A percentile compares a stretch with the other conserved stretches of the same genome.
phyloP scores from a whole-genome alignment of 495 filamentous ascomycete species.

The Parathielavia appendiculata region DNA sequence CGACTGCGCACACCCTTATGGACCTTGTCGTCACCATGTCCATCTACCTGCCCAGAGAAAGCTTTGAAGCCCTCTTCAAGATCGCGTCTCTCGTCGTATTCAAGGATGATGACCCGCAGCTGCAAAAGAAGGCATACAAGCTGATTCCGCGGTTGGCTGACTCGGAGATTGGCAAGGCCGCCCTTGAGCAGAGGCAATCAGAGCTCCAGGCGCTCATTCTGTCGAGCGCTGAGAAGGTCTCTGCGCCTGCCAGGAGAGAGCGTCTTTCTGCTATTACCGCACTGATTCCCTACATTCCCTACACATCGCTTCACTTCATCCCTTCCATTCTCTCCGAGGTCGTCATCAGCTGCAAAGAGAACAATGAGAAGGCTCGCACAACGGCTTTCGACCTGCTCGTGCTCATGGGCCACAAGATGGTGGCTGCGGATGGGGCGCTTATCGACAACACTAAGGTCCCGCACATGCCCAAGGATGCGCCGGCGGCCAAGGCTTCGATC shows the following conservation, averaged over 20 bases:
- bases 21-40: slow-evolving; percentile 94
- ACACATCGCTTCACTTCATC: slow-evolving; percentile 79
- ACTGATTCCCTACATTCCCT: slow-evolving; percentile 69
- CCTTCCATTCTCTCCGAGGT: slow-evolving; percentile 87
- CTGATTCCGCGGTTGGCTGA: slow-evolving; percentile 83
- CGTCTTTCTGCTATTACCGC: slow-evolving; percentile 76
- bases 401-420: slow-evolving; percentile 77
- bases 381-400: slow-evolving; percentile 88
- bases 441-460: slow-evolving; percentile 81
- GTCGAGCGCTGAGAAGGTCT: slow-evolving; percentile 69
- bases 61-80: slow-evolving; percentile 73
- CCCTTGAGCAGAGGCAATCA: slow-evolving; percentile 62
- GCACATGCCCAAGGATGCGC: slow-evolving; percentile 74
- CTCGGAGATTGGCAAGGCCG: slow-evolving; percentile 64
- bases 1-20: slow-evolving; percentile 91
- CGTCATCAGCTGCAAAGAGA: slow-evolving; percentile 90
- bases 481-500: slow-evolving; percentile 67
- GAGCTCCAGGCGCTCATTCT: slow-evolving; percentile 80
- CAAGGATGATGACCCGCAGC: slow-evolving; percentile 73
- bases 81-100: slow-evolving; percentile 77
- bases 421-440: slow-evolving; percentile 56
- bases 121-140: slow-evolving; percentile 99
- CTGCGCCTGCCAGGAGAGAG: slow-evolving; percentile 76
- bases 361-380: slow-evolving; percentile 87
- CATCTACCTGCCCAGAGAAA: slow-evolving; percentile 78